Base-by-base conservation (phyloP, 2,329 filamentous ascomycete genomes). In the Macrophomina phaseolina region DNA sequence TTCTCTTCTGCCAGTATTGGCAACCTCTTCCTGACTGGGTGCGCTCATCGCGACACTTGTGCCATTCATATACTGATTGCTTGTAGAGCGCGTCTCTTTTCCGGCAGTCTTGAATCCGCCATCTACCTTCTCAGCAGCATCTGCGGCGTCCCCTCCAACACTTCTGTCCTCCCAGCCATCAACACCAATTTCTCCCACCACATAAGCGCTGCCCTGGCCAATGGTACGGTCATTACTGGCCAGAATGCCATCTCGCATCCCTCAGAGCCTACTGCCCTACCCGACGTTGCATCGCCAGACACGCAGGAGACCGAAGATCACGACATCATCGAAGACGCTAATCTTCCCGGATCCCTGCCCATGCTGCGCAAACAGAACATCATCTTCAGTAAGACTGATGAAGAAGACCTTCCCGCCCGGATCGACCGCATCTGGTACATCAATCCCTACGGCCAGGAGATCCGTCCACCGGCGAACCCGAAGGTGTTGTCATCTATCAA, bases 361-460 rank as follows among this genome's bases (percentile, higher is more conserved):
- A 91, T 88, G 0, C 83, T 98, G 1, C 86, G 94, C 6, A 89
- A 91, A 67, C 92, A 91, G 61, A 92, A 96, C 69, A 93, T 97
- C 68, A 83, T 84, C 4, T 96, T 97, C 76, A 90, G 86, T 74
- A 98, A 98, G 80, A 83, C 73, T 2, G 83, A 87, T 46, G 90
- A 93, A 69, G 88, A 91, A 68, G 91, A 94, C 65, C 83, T 98
- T 1, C 86, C 92, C 0, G 85, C 90, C 0, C 86, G 92, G 34
- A 97, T 98, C 71, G 84, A 89, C 65, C 83, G 94, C 2, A 85
- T 98, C 38, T 98, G 93, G 93, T 98, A 98, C 81, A 98, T 98
- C 81, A 98, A 97, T 74, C 94, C 94, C 0, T 98, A 97, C 77
- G 94, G 94, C n/a, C 93, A 97, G 76, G 94, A 97, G 78, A 97